Conservation (phyloP, 2,329 filamentous ascomycete species). For the Trichophyton rubrum region DNA sequence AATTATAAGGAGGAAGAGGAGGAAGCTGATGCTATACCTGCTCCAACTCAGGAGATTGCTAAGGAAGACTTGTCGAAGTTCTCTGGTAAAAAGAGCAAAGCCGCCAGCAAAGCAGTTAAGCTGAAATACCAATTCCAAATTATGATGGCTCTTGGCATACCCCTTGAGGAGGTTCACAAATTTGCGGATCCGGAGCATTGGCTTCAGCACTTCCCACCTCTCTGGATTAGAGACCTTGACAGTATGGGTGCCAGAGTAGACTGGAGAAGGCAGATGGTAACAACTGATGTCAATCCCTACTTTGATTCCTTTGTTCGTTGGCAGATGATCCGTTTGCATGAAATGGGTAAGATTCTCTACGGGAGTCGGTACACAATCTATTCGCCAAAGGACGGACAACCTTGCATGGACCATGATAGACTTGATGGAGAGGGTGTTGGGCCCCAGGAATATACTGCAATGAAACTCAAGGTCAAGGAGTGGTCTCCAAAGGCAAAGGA, state of each 20-base stretch:
- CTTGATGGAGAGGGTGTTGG: slow-evolving; percentile 68
- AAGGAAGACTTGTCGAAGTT: slow-evolving; percentile 88
- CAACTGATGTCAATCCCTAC: slow-evolving; percentile 91
- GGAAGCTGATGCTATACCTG: slow-evolving; percentile 42
- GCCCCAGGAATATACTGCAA: slow-evolving; percentile 80
- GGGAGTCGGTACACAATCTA: slow-evolving; percentile 90
- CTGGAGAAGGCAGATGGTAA: slow-evolving; percentile 86
- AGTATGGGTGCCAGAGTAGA: slow-evolving; percentile 79
- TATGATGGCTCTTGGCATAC: slow-evolving; percentile 82
- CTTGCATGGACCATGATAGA: slow-evolving; percentile 79
- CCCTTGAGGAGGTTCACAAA: slow-evolving; percentile 75
- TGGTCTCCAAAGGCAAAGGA: slow-evolving; percentile 69
- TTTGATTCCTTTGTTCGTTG: slow-evolving; percentile 91
- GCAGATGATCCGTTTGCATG: slow-evolving; percentile 90
- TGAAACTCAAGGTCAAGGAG: slow-evolving; percentile 84
- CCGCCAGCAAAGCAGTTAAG: slow-evolving; percentile 75
- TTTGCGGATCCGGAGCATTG: slow-evolving; percentile 88
- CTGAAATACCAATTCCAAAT: slow-evolving; percentile 95
- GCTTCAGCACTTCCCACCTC: slow-evolving; percentile 83
- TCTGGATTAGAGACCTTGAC: slow-evolving; percentile 63
- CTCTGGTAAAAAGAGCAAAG: slow-evolving; percentile 83
- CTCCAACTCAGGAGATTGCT: slow-evolving; percentile 49
- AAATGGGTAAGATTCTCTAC: slow-evolving; percentile 85
- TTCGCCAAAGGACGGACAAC: slow-evolving; percentile 75
- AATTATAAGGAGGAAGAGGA: slow-evolving; percentile 56